These are phyloP conservation scores for Penicillium sp. DNA, from an alignment of 2,329 filamentous ascomycete genomes.

Conservation along the genomic window DNA sequence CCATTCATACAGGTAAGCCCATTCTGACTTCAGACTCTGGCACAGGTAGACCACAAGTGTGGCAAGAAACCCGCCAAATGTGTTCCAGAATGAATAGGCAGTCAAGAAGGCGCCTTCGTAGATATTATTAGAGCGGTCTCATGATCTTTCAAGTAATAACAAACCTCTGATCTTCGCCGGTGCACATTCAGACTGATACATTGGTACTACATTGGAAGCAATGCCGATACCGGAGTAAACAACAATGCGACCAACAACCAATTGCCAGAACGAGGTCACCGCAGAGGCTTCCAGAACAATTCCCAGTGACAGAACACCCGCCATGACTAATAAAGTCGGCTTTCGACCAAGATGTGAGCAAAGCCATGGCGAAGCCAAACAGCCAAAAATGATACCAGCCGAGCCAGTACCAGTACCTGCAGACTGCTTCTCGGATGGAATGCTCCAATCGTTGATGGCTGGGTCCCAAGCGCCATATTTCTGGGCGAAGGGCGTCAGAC, in stretches of 20 bases:
- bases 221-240: conserved; percentile 20
- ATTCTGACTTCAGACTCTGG: conserved; percentile 4
- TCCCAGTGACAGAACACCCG: conserved; percentile 8
- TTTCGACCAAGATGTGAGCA: conserved; percentile 14
- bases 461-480: conserved; percentile 11
- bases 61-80: conserved; percentile 10
- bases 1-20: conserved; percentile 7
- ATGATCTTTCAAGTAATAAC: background rate
- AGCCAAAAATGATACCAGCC: conserved; percentile 14
- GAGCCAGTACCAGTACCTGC: conserved; percentile 11
- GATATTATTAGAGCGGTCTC: background rate
- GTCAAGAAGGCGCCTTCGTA: conserved; percentile 10
- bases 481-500: conserved; percentile 10
- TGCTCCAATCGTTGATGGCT: conserved; percentile 4
- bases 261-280: conserved; percentile 22
- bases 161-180: conserved; percentile 10
- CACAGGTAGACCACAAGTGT: conserved; percentile 10
- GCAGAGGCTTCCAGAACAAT: conserved; percentile 16
- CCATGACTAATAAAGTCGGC: conserved; percentile 14
- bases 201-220: conserved; percentile 10
- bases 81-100: conserved; percentile 15
- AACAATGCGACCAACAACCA: conserved; percentile 27
- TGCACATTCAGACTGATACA: conserved; percentile 14
- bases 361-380: conserved; percentile 8
- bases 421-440: conserved; percentile 9